Evolutionary conservation across 768 basidiomycete genomes (phyloP).

Genomic region (Pleurotus eryngii): DNA sequence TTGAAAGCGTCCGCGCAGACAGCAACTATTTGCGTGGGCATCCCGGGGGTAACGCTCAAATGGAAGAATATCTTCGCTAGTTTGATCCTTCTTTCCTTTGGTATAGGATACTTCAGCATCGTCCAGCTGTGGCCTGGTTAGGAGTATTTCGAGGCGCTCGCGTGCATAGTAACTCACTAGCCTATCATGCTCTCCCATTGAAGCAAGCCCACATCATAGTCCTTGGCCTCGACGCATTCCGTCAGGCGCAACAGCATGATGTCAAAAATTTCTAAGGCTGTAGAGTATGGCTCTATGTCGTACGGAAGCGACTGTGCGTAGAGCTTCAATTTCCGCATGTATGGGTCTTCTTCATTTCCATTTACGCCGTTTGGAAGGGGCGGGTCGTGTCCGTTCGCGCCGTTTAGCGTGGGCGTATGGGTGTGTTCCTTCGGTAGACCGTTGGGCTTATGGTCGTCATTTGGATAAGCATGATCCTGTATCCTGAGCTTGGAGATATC

Average conservation of each 20-base stretch:
- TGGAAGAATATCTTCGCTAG: constrained; percentile 80
- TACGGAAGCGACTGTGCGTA: constrained; percentile 73
- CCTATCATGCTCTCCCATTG: constrained; percentile 79
- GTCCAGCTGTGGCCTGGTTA: constrained; percentile 54
- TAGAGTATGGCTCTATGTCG: constrained; percentile 69
- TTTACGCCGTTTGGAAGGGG: constrained; percentile 25
- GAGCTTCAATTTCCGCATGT: constrained; percentile 55
- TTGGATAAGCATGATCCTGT: constrained; percentile 24
- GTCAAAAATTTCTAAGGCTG: constrained; percentile 75
- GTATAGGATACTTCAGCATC: constrained; percentile 84
- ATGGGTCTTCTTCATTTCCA: constrained; percentile 35
- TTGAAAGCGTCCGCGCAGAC: constrained; percentile 63
- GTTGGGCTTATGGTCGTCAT: not conserved
- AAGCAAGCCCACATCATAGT: constrained; percentile 76
- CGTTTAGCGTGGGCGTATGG: not conserved
- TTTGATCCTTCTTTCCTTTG: constrained; percentile 69
- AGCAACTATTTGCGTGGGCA: constrained; percentile 67
- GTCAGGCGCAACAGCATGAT: constrained; percentile 64
- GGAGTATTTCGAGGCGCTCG: constrained; percentile 2
- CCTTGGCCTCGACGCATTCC: constrained; percentile 75
- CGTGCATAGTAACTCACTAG: constrained; percentile 45
- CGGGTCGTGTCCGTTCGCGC: constrained; percentile 6
- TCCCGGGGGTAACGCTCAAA: constrained; percentile 70
- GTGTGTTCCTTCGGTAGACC: too few relatives aligned
- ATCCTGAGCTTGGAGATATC: constrained; percentile 45